Percentiles rank a stretch among this genome's conserved stretches.
These are phyloP conservation scores for Pseudomonodictys pantanalensis DNA, from an alignment of 495 filamentous ascomycete genomes.

Conservation along the genomic window DNA sequence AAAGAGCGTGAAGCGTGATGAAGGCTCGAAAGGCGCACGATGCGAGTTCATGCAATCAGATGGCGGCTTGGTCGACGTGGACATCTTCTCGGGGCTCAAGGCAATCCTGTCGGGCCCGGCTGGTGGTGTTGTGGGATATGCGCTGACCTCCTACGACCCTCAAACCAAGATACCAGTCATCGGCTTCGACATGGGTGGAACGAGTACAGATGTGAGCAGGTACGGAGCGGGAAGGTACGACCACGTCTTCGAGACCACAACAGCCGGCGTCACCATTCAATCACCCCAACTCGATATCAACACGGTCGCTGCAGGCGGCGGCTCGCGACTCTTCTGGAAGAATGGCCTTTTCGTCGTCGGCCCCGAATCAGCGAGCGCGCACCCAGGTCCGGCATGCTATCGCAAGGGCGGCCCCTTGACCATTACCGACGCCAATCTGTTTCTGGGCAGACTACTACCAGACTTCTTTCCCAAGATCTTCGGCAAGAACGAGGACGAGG, in stretches of 20 bases:
- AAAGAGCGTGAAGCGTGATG: constrained; percentile 58
- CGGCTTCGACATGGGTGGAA: constrained; percentile 96
- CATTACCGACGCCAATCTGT: constrained; percentile 92
- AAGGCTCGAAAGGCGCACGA: constrained; percentile 56
- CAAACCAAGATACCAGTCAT: constrained; percentile 86
- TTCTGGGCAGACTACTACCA: constrained; percentile 79
- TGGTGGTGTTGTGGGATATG: constrained; percentile 82
- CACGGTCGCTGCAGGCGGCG: constrained; percentile 92
- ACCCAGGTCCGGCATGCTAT: constrained; percentile 93
- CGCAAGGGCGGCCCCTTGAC: constrained; percentile 89
- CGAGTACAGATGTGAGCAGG: constrained; percentile 89
- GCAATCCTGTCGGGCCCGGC: constrained; percentile 79
- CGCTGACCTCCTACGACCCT: constrained; percentile 86
- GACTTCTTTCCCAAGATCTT: constrained; percentile 99
- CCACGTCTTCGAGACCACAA: constrained; percentile 96
- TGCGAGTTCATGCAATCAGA: constrained; percentile 90
- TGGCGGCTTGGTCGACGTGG: constrained; percentile 73
- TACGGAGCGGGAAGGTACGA: constrained; percentile 89
- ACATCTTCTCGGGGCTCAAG: constrained; percentile 69
- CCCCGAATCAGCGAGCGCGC: constrained; percentile 87
- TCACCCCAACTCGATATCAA: constrained; percentile 97
- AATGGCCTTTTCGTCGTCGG: constrained; percentile 97
- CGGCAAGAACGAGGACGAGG: constrained; percentile 85
- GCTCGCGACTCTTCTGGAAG: constrained; percentile 81
- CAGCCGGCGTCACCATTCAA: constrained; percentile 92